A percentile compares a stretch with the other conserved stretches of the same genome.
Evolutionary conservation across 1,139 yeast genomes (phyloP).

Genomic region (Yamadazyma diospyri): DNA sequence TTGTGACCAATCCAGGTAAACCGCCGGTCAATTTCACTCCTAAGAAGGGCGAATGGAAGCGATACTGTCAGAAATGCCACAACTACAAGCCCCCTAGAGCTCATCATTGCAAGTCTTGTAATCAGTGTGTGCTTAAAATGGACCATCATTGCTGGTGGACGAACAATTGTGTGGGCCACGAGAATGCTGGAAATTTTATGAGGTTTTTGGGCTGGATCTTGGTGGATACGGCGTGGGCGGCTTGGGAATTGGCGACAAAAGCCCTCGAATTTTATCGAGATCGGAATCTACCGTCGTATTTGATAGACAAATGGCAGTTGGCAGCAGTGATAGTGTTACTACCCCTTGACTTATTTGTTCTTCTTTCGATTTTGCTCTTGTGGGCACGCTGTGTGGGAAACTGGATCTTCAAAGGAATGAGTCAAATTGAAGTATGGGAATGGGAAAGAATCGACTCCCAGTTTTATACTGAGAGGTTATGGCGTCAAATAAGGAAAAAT

Average conservation of each 20-base stretch:
- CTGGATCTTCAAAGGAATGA: constrained; percentile 62
- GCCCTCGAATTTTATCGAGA: constrained; percentile 47
- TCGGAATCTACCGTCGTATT: constrained; percentile 57
- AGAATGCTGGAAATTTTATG: constrained; percentile 77
- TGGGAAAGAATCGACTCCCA: constrained; percentile 73
- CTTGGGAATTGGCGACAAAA: constrained; percentile 40
- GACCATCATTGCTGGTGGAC: constrained; percentile 99
- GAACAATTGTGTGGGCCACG: constrained; percentile 79
- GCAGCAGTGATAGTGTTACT: constrained; percentile 52
- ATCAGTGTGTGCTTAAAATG: constrained; percentile 69
- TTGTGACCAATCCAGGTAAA: constrained; percentile 61
- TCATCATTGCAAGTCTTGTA: constrained; percentile 82
- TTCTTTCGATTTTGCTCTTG: constrained; percentile 54
- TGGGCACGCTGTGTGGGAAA: constrained; percentile 59
- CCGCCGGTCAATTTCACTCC: constrained; percentile 37
- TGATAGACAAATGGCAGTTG: constrained; percentile 53
- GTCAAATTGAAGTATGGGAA: constrained; percentile 95
- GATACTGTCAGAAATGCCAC: constrained; percentile 60
- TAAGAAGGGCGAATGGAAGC: constrained; percentile 28
- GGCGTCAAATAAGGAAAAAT: constrained; percentile 49
- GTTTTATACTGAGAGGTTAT: constrained; percentile 49
- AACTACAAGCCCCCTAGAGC: constrained; percentile 93
- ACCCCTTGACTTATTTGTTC: constrained; percentile 58
- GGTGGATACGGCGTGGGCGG: constrained; percentile 49
- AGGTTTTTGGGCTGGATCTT: constrained; percentile 73